Evolutionary conservation across 2,329 filamentous ascomycete species (phyloP).

Genomic region (Thelonectria rubi): DNA sequence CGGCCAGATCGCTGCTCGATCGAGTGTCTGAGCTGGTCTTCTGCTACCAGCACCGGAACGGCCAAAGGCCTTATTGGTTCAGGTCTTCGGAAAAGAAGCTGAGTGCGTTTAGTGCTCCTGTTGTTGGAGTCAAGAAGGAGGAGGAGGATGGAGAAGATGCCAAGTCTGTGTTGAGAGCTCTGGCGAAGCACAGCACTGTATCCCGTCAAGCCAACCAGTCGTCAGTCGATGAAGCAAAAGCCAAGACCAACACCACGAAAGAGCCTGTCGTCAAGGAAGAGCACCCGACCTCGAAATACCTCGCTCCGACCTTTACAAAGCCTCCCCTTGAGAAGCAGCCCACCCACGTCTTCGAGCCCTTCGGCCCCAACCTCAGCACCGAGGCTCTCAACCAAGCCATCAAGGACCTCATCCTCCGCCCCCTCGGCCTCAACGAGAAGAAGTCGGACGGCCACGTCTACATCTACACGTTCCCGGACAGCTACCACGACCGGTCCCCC

Average conservation of each 20-base stretch:
- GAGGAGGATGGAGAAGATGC: slow-evolving; percentile 22
- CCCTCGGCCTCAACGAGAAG: slow-evolving; percentile 2
- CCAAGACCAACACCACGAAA: slow-evolving; percentile 4
- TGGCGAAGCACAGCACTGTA: background rate
- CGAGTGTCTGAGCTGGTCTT: slow-evolving; percentile 32
- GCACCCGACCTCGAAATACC: background rate
- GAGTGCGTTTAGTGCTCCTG: background rate
- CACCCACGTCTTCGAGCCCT: slow-evolving; percentile 30
- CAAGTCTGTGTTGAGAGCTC: background rate
- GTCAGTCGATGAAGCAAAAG: slow-evolving; percentile 2
- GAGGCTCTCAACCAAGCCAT: slow-evolving; percentile 32
- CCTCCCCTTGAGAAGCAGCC: background rate
- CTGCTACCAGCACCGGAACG: slow-evolving; percentile 17
- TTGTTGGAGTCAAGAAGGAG: slow-evolving; percentile 25
- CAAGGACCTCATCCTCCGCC: slow-evolving; percentile 23
- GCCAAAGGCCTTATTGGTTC: slow-evolving; percentile 6
- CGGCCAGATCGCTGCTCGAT: slow-evolving; percentile 26
- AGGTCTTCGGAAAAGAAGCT: slow-evolving; percentile 29
- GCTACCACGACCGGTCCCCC: slow-evolving; percentile 23
- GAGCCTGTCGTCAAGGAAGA: background rate
- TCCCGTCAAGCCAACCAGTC: background rate
- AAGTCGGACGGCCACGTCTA: slow-evolving; percentile 36
- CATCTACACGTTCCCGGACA: slow-evolving; percentile 37
- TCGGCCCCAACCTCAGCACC: slow-evolving; percentile 11
- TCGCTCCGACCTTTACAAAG: background rate